phyloP scores from a whole-genome alignment of 2,329 filamentous ascomycete genomes.

The Pestalotiopsis sp. region DNA sequence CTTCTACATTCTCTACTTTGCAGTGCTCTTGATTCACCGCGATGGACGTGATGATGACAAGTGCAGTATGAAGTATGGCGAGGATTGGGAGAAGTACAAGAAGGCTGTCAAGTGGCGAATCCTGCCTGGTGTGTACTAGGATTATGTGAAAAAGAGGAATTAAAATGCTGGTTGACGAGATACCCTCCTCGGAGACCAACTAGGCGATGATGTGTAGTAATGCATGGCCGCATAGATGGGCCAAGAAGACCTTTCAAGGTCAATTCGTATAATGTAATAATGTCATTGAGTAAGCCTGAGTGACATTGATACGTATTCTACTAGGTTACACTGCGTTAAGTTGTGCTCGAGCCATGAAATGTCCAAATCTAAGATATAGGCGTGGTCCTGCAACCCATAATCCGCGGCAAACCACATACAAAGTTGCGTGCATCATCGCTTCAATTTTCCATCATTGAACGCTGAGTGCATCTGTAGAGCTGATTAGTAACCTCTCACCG shows the following conservation, averaged over 20 bases:
- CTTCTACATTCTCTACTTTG: constrained; percentile 94
- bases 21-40: constrained; percentile 80
- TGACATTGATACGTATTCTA: no score
- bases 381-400: background rate
- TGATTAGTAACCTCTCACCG: no score
- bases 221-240: background rate
- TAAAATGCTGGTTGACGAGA: background rate
- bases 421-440: no score
- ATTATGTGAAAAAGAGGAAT: background rate
- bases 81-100: constrained; percentile 90
- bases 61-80: constrained; percentile 87
- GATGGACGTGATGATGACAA: constrained; percentile 89
- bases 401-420: no score
- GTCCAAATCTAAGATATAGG: background rate
- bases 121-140: constrained; percentile 80
- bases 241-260: background rate
- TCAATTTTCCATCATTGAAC: no score
- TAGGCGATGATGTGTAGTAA: background rate
- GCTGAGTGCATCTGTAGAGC: no score
- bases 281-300: background rate
- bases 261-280: background rate
- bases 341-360: no score
- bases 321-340: background rate
- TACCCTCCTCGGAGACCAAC: background rate
- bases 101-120: constrained; percentile 81